Conservation (phyloP, 768 basidiomycete genomes). For the Galerina sulciceps region DNA sequence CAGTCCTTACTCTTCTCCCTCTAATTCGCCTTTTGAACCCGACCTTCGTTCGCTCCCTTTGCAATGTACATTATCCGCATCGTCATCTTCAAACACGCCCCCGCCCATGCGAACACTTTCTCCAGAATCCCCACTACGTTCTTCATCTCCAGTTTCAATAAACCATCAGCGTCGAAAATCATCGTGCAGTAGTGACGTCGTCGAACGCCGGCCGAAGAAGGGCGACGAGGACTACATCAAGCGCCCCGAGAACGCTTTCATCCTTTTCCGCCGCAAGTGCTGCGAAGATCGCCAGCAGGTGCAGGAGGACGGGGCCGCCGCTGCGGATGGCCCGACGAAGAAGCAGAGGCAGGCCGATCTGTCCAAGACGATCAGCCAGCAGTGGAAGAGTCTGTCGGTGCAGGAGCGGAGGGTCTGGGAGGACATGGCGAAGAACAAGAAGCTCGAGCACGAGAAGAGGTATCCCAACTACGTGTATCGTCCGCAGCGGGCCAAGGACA, state of each 20-base stretch:
- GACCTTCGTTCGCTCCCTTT: slow-evolving; percentile 60
- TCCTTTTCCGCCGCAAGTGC: slow-evolving; percentile 80
- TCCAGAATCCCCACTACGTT: slow-evolving; percentile 47
- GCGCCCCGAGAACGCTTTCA: slow-evolving; percentile 85
- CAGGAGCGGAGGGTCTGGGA: slow-evolving; percentile 80
- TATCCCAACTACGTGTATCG: slow-evolving; percentile 83
- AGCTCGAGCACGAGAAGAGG: slow-evolving; percentile 76
- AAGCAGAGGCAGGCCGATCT: slow-evolving; percentile 76
- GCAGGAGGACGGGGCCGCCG: slow-evolving; percentile 47
- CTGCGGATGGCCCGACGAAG: slow-evolving; percentile 52
- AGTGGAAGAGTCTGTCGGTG: slow-evolving; percentile 71
- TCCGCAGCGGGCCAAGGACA: slow-evolving; percentile 66
- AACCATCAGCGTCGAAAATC: slow-evolving; percentile 51
- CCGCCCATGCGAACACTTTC: slow-evolving; percentile 40
- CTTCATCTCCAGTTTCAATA: slow-evolving; percentile 40
- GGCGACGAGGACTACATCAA: slow-evolving; percentile 87
- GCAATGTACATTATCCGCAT: slow-evolving; percentile 33
- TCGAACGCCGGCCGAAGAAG: slow-evolving; percentile 65
- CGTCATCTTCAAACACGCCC: slow-evolving; percentile 46
- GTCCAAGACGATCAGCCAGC: slow-evolving; percentile 80
- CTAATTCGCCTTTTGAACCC: slow-evolving; percentile 75
- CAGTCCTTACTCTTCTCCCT: slow-evolving; percentile 71
- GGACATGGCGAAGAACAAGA: slow-evolving; percentile 75
- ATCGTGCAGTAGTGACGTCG: slow-evolving; percentile 46
- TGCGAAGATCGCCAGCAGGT: slow-evolving; percentile 71